These are phyloP conservation scores for Rhizophagus sp. DNA, from an alignment of 192 early-diverging fungal genomes.

Conservation along the genomic window DNA sequence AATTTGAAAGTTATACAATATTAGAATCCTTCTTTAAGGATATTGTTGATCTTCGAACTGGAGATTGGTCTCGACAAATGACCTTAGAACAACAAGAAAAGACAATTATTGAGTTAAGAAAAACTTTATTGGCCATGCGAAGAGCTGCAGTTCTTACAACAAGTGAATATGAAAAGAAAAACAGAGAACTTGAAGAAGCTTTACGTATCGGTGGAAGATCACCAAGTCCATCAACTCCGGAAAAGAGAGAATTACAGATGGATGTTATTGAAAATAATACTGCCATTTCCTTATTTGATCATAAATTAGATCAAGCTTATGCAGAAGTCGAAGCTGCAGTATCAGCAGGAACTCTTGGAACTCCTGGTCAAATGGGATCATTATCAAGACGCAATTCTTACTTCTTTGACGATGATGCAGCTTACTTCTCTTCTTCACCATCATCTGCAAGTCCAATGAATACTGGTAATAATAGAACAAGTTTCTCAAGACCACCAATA, in stretches of 20 bases:
- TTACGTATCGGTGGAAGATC: conserved; percentile 26
- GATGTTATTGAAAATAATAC: conserved; percentile 7
- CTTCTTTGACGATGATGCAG: background rate
- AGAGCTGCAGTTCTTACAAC: conserved; percentile 59
- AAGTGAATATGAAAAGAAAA: conserved; percentile 50
- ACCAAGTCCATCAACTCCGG: conserved; percentile 11
- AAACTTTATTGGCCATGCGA: conserved; percentile 59
- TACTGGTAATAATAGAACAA: background rate
- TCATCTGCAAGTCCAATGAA: background rate
- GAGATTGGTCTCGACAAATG: conserved; percentile 47
- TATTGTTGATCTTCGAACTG: conserved; percentile 50
- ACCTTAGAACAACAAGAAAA: conserved; percentile 52
- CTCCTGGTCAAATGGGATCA: background rate
- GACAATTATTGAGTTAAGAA: conserved; percentile 50
- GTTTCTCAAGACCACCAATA: conserved; percentile 1
- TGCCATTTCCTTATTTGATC: conserved; percentile 21
- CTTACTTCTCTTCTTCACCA: background rate
- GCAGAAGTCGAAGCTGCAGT: background rate
- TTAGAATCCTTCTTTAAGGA: conserved; percentile 59
- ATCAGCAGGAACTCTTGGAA: background rate
- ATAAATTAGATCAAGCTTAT: background rate
- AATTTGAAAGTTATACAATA: conserved; percentile 49
- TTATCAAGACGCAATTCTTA: background rate
- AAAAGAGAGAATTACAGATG: conserved; percentile 10
- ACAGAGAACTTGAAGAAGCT: conserved; percentile 42